A percentile compares a stretch with the other conserved stretches of the same genome.
These are phyloP conservation scores for Quaeritorhiza haematococci DNA, from an alignment of 371 early-diverging fungal species.

Conservation along the genomic window DNA sequence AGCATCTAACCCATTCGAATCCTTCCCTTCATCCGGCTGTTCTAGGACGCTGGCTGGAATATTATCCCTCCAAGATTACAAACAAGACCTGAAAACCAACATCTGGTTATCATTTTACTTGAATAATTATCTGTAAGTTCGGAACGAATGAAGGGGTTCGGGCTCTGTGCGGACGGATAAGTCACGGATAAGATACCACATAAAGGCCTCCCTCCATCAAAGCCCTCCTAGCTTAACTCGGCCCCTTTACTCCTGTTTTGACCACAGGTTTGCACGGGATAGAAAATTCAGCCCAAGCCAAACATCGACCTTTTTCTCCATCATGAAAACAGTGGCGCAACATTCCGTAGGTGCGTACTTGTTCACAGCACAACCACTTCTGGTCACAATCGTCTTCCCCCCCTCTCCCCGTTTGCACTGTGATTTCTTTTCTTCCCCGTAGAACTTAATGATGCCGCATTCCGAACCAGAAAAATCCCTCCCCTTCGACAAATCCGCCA, in stretches of 20 bases:
- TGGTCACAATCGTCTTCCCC: no score
- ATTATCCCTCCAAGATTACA: constrained; percentile 5
- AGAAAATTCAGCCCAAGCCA: constrained; percentile 9
- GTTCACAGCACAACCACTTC: no score
- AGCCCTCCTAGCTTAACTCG: not conserved
- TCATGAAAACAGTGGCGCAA: constrained; percentile 12
- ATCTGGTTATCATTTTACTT: constrained; percentile 5
- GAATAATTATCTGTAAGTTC: constrained; percentile 1
- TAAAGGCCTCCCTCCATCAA: not conserved
- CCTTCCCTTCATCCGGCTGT: no score
- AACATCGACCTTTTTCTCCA: constrained; percentile 14
- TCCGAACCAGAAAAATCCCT: constrained; percentile 7
- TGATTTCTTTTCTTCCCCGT: not conserved
- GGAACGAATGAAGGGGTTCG: not conserved
- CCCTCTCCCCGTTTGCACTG: not conserved
- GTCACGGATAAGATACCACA: not conserved
- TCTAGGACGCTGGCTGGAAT: constrained; percentile 11
- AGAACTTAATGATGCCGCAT: not conserved
- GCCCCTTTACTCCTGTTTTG: not conserved
- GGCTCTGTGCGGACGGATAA: not conserved
- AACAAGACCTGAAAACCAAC: constrained; percentile 8
- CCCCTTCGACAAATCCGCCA: constrained; percentile 1
- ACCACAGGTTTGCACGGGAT: constrained; percentile 7
- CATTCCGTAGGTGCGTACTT: constrained; percentile 8
- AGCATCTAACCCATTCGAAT: no score